Base-by-base conservation (phyloP, 352 stramenopile genomes). In the Pythium oligandrum region DNA sequence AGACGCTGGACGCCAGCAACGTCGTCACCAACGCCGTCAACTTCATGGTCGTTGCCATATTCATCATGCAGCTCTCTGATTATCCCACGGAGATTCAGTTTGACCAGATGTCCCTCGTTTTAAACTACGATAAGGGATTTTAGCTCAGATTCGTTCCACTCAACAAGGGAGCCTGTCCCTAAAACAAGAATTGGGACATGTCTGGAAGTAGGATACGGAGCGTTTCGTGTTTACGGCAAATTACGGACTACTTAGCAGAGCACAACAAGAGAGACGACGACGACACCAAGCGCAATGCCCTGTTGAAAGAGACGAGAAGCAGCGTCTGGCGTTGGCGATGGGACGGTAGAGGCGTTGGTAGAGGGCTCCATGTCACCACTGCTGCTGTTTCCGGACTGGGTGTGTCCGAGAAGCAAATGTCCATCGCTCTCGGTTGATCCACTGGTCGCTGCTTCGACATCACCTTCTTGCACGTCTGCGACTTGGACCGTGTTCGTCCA, bases 401-500 rank as follows among this genome's bases (percentile, higher is more conserved):
- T 42, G 38, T 42, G 12, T 42, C 38, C 7, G 38, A 42, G 38
- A 12, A 8, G 38, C 38, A 8, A 12, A 42, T 42, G 38, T 42
- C 17, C 38, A 42, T 8, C 12, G 38, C 7, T 42, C 7, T 12
- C 38, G 0, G 7, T 12, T 42, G 7, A 42, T 42, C 38, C 38
- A 8, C 38, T 42, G 38, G 7, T 42, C 7, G 7, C 38, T 42
- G 7, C 38, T 42, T 42, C 38, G 38, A 12, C 38, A 8, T 12
- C 38, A 42, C 38, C 7, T 42, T 12, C 38, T 8, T 42, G 7
- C 38, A 42, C 38, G 38, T 42, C 38, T 12, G 7, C 38, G 38
- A 59, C 52, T 37, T 40, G 5, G 44, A 51, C 11, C 33, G 52
- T 59, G 12, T 53, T 4, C 4, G 52, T 59, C 52, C 52, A 59